Percentiles rank a stretch among this genome's conserved stretches.
These are phyloP conservation scores for Phytophthora lateralis DNA, from an alignment of 352 stramenopile species.

Conservation along the genomic window DNA sequence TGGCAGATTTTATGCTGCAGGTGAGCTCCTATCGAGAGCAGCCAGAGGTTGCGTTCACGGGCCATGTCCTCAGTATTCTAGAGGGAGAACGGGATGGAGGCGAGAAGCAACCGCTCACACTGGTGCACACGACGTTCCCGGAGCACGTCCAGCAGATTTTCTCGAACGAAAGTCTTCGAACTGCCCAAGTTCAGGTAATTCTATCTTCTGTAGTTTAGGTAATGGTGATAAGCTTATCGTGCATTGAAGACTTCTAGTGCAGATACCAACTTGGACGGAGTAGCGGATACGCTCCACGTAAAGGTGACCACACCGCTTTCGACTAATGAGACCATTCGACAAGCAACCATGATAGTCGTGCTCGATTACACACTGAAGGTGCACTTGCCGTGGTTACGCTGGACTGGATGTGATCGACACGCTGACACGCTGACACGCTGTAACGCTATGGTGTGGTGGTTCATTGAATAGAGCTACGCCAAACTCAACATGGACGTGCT, in stretches of 20 bases:
- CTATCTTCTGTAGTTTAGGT: neutral
- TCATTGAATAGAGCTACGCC: constrained; percentile 33
- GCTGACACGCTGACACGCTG: neutral
- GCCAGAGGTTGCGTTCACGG: constrained; percentile 54
- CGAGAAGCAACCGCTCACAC: constrained; percentile 19
- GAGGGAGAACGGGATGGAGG: constrained; percentile 44
- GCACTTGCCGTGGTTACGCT: neutral
- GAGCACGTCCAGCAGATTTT: constrained; percentile 50
- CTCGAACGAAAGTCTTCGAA: constrained; percentile 35
- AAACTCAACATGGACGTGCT: constrained; percentile 76
- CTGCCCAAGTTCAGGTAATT: constrained; percentile 48
- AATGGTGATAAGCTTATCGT: neutral
- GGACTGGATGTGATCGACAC: neutral
- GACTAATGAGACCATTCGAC: constrained; percentile 52
- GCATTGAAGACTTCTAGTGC: constrained; percentile 43
- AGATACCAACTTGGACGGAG: constrained; percentile 56
- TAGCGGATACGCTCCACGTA: constrained; percentile 62
- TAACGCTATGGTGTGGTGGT: constrained; percentile 2
- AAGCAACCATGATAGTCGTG: constrained; percentile 51
- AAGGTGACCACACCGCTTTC: constrained; percentile 51
- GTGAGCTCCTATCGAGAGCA: constrained; percentile 71
- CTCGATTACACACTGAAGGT: constrained; percentile 70
- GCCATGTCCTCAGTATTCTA: constrained; percentile 65
- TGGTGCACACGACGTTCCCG: constrained; percentile 58
- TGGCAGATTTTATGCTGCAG: constrained; percentile 64